Evolutionary conservation across 73 alveolate genomes (phyloP), one percentile per base, ranked within the genome.

Genomic region (Paramecium tetraurelia): DNA sequence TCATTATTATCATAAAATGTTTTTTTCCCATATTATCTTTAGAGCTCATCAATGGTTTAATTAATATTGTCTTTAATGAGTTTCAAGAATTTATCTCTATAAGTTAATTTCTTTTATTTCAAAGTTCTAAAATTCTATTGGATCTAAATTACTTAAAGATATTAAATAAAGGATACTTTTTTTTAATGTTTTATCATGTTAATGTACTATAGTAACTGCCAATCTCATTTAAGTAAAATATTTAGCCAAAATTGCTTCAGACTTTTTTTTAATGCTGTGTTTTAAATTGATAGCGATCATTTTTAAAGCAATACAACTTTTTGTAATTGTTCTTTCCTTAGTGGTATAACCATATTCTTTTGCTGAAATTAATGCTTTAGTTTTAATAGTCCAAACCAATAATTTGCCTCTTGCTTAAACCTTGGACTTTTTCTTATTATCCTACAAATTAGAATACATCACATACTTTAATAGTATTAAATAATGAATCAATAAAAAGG

Each of bases 331-430:
- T 75, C 87, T 35, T 41, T 75, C 87, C 21, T 38, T 75, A 35
- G 57, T 21, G 10, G 87, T 75, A 7, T 75, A 29, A 5, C 87
- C 87, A 36, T 75, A 75, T 75, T 75, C 87, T 75, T 75, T 75
- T 3, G 87, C 87, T 41, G 7, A 38, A 16, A 75, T 75, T 20
- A 75, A 75, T 8, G 87, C 46, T 75, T 75, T 75, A 2, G 87
- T 75, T 41, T 75, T 75, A 12, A 75, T 35, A 6, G 87, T 38
- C 87, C 87, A 75, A 38, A 41, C 87, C 35, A 75, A 29, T 20
- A 75, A 38, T 75, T 41, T 75, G 0, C 87, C 87, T 75, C 59
- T 35, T 10, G 87, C 87, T 41, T 29, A 33, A 3, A 41, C 36
- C 38, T 75, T 35, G 4, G 29, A 63, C 31, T 33, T 63, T 63